These are phyloP conservation scores for Spathaspora girioi DNA, from an alignment of 805 yeast species.

Conservation along the genomic window DNA sequence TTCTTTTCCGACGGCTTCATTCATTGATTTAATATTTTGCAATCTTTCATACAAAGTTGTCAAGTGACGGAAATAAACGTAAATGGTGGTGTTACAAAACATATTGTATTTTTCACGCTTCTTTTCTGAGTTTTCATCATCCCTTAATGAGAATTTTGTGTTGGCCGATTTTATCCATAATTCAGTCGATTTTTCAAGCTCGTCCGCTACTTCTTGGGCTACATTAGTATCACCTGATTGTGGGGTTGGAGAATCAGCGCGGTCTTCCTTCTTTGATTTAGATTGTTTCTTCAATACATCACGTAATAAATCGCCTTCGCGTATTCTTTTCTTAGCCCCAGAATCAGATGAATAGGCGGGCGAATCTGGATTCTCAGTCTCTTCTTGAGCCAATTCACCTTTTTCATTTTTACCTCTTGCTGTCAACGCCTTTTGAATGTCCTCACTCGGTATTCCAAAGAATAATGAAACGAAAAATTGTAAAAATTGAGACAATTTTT, in stretches of 20 bases:
- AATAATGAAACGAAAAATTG: slow-evolving; percentile 68
- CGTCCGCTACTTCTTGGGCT: slow-evolving; percentile 24
- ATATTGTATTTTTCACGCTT: slow-evolving; percentile 62
- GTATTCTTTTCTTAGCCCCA: slow-evolving; percentile 44
- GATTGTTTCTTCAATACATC: slow-evolving; percentile 59
- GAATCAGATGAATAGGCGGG: slow-evolving; percentile 7
- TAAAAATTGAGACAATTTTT: slow-evolving; percentile 67
- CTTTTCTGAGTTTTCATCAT: slow-evolving; percentile 19
- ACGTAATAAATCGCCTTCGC: slow-evolving; percentile 53
- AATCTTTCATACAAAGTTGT: slow-evolving; percentile 79
- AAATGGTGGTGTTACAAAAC: slow-evolving; percentile 85
- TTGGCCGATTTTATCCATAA: slow-evolving; percentile 41
- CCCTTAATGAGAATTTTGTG: slow-evolving; percentile 26
- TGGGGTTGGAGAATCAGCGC: slow-evolving; percentile 24
- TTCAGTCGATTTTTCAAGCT: slow-evolving; percentile 36
- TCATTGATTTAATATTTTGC: slow-evolving; percentile 68
- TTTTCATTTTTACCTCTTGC: slow-evolving; percentile 9
- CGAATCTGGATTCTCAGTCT: slow-evolving; percentile 13
- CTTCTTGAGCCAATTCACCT: slow-evolving; percentile 13
- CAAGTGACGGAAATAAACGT: slow-evolving; percentile 84
- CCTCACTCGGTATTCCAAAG: slow-evolving; percentile 56
- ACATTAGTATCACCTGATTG: slow-evolving; percentile 29
- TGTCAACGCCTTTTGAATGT: slow-evolving; percentile 39
- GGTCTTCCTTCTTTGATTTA: slow-evolving; percentile 32
- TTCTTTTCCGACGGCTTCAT: slow-evolving; percentile 69